These are phyloP conservation scores for Cyberlindnera sargentensis DNA, from an alignment of 805 yeast species.

Conservation along the genomic window DNA sequence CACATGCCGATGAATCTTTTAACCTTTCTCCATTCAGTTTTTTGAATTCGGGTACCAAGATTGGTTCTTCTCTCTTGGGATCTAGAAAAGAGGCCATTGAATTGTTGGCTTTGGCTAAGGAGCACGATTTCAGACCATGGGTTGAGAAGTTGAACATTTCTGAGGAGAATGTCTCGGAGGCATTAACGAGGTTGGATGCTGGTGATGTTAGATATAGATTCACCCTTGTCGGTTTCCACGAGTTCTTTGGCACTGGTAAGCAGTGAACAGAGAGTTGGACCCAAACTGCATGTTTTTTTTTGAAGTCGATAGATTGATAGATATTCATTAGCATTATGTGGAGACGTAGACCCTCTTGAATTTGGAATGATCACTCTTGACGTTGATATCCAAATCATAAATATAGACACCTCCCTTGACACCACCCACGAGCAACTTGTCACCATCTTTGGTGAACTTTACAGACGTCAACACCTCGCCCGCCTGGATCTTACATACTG, in stretches of 20 bases:
- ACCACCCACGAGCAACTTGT: slow-evolving; percentile 10
- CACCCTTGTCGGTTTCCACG: slow-evolving; percentile 49
- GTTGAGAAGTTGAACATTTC: slow-evolving; percentile 50
- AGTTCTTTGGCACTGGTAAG: slow-evolving; percentile 27
- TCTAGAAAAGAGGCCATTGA: slow-evolving; percentile 58
- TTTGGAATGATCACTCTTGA: slow-evolving; percentile 11
- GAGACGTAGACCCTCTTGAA: slow-evolving; percentile 15
- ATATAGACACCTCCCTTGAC: slow-evolving; percentile 11
- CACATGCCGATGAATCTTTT: slow-evolving; percentile 36
- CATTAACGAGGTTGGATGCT: slow-evolving; percentile 43
- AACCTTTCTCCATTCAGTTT: slow-evolving; percentile 44
- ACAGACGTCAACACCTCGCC: slow-evolving; percentile 11
- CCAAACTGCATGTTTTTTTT: neutral
- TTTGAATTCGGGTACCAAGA: slow-evolving; percentile 39
- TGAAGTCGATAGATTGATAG: neutral
- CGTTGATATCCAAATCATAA: slow-evolving; percentile 12
- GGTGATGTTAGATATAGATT: slow-evolving; percentile 62
- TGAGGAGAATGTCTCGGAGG: slow-evolving; percentile 46
- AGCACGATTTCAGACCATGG: slow-evolving; percentile 55
- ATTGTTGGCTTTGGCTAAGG: slow-evolving; percentile 58
- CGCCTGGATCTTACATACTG: slow-evolving; percentile 13
- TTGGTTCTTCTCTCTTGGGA: slow-evolving; percentile 56
- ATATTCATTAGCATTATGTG: neutral
- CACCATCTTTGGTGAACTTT: slow-evolving; percentile 15
- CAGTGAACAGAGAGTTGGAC: neutral